Evolutionary conservation across 345 rosid genomes (phyloP), one percentile per base, ranked within the genome.

Genomic region (Sonneratia alba): DNA sequence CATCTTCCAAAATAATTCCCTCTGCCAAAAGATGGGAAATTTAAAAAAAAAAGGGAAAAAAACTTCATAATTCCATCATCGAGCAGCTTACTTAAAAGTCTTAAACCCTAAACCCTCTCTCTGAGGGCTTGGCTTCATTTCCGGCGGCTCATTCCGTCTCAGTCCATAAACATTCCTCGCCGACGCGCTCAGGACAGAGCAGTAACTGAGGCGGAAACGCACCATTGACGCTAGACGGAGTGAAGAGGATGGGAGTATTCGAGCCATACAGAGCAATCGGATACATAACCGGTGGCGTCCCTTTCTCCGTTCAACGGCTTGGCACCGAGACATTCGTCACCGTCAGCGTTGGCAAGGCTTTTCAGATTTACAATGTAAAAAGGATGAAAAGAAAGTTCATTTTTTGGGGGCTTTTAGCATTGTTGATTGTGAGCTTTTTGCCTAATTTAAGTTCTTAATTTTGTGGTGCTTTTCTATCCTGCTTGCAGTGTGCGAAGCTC

Each of bases 321-420:
- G 97, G 99, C 78, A 89, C 92, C 3, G 97, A 95, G 82, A 89
- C 96, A 36, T 95, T 95, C 79, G 87, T 88, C 70, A 90, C 99
- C 16, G 98, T 95, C 71, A 82, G 94, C 66, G 92, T 89, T 14
- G 98, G 97, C 76, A 95, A 92, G 87, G 92, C 98, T 67, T 95
- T 95, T 56, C 97, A 95, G 79, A 83, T 95, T 55, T 92, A 90
- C 78, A 89, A 95, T 70, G 94, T 83, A 76, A 62, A 13, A 62
- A 6, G 32, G 37, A 62, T 2, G 7, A 27, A 24, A 9, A 22
- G 13, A 61, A 27, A 9, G 13, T 27, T n/a, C 14, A 12, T 12
- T 62, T 62, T 62, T 42, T 42, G 45, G 45, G 45, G 1, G 0
- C 59, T 61, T 36, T 24, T 74, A 51, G 72, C 14, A 11, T 42